phyloP scores from a whole-genome alignment of 257 asterid species.

The Jaltomata sinuosa region DNA sequence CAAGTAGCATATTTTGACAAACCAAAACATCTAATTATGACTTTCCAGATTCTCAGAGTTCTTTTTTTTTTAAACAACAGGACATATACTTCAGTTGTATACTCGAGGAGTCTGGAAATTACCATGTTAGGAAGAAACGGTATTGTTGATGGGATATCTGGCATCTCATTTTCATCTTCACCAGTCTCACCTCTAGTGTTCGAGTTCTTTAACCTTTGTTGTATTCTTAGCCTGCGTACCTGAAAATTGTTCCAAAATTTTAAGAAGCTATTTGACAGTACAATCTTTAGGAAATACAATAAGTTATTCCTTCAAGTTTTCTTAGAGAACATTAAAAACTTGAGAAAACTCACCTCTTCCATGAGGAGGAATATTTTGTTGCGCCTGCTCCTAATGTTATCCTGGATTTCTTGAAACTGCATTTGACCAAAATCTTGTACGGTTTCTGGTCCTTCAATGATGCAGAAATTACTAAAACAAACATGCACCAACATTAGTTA shows the following conservation, averaged over 20 bases:
- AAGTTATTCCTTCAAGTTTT: not conserved
- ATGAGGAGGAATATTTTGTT: constrained; percentile 83
- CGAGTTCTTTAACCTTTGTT: constrained; percentile 50
- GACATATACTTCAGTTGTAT: not conserved
- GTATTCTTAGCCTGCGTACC: constrained; percentile 87
- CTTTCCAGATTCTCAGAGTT: too few species aligned
- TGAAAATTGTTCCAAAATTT: constrained; percentile 4
- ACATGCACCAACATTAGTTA: not conserved
- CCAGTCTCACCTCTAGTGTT: constrained; percentile 15
- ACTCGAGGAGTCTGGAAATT: constrained; percentile 11
- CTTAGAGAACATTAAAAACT: not conserved
- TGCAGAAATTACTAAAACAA: constrained; percentile 71
- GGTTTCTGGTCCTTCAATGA: constrained; percentile 93
- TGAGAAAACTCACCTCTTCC: constrained; percentile 66
- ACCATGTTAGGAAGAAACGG: constrained; percentile 92
- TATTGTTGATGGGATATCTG: constrained; percentile 76
- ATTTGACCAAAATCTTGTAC: constrained; percentile 88
- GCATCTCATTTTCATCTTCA: constrained; percentile 73
- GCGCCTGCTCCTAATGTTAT: constrained; percentile 72
- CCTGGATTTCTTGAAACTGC: constrained; percentile 90
- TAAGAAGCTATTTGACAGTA: not conserved
- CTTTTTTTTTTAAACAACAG: too few species aligned
- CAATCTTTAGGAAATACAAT: not conserved
- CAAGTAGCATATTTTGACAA: not conserved
- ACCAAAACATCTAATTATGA: not conserved